Percentiles rank a stretch among this genome's conserved stretches.
Evolutionary conservation across 768 basidiomycete genomes (phyloP).

Genomic region (Rhizopogon vinicolor): DNA sequence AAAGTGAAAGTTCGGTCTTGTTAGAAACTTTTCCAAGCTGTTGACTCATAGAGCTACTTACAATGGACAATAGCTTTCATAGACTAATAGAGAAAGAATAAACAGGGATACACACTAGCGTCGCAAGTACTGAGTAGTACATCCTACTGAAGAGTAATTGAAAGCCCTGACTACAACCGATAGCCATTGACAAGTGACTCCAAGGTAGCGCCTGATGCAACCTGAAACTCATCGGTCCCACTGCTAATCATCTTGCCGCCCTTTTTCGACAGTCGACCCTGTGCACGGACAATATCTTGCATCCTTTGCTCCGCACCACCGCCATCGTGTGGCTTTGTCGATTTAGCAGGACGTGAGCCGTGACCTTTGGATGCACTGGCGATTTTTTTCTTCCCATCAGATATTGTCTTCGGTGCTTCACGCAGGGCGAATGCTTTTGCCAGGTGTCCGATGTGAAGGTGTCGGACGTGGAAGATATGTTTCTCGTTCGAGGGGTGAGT

Average conservation of each 20-base stretch:
- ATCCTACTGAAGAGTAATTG: not conserved
- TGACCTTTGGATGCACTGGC: slow-evolving; percentile 2
- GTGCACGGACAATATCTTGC: slow-evolving; percentile 78
- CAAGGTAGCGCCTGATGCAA: slow-evolving; percentile 58
- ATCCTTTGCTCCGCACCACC: slow-evolving; percentile 74
- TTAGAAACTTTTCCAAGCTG: no score
- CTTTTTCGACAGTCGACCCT: slow-evolving; percentile 78
- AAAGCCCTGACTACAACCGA: slow-evolving; percentile 2
- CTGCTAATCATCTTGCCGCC: slow-evolving; percentile 69
- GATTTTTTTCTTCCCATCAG: slow-evolving; percentile 17
- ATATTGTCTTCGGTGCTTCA: slow-evolving; percentile 61
- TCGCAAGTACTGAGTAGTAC: not conserved
- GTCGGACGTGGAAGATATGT: slow-evolving; percentile 92
- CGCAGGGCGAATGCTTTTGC: slow-evolving; percentile 90
- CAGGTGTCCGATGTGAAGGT: slow-evolving; percentile 91
- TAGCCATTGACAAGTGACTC: slow-evolving; percentile 47
- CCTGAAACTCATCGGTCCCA: slow-evolving; percentile 74
- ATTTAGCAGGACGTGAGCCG: slow-evolving; percentile 3
- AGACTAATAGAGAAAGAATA: not conserved
- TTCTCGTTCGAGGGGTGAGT: slow-evolving; percentile 96
- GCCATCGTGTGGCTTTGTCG: slow-evolving; percentile 14
- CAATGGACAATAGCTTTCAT: no score
- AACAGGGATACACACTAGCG: not conserved
- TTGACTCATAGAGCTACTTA: no score
- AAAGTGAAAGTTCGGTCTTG: no score